Evolutionary conservation across 73 alveolate species (phyloP), one percentile per base, ranked within the genome.

Genomic region (Blepharisma stoltei): DNA sequence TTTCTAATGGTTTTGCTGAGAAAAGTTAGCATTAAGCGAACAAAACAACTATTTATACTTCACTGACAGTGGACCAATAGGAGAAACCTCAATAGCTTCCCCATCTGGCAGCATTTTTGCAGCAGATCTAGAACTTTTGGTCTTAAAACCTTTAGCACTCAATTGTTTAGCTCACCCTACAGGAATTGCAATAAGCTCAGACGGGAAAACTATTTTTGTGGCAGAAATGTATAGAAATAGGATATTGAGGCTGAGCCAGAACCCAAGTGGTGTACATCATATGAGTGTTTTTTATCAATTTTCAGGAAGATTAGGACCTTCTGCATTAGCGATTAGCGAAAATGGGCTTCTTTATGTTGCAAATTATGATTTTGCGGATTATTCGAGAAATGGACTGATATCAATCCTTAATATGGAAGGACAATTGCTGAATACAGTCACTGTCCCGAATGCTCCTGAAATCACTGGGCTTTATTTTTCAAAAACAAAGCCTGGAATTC

Each of bases 231-330:
- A 87, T 60, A 86, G 83, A 60, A 97, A 97, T 71, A 88, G 99
- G 70, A 91, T 97, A 37, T 85, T 97, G 71, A 94, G 98, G 83
- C 83, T 96, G 14, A 97, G 91, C 7, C 89, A 83, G 67, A 94
- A 94, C 76, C 94, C 97, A 6, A 81, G 81, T 52, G 97, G 97
- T 7, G 97, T 94, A 43, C 96, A 87, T 70, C 97, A 95, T 82
- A 84, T 94, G 77, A 76, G 88, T 70, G 99, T 95, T 23, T 96
- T 93, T 88, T 88, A 91, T 82, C 87, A 91, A 76, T 95, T 96
- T 81, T 83, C 94, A 81, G 98, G 99, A 48, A 87, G 99, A 75
- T 86, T 95, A 52, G 99, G 99, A 3, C 99, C 99, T 7, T 86
- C 98, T 25, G 97, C 99, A 25, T 46, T 96, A 27, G 96, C 98